Evolutionary conservation across 2,329 filamentous ascomycete species (phyloP), one percentile per base, ranked within the genome.

Genomic region (Drechslera avenae): DNA sequence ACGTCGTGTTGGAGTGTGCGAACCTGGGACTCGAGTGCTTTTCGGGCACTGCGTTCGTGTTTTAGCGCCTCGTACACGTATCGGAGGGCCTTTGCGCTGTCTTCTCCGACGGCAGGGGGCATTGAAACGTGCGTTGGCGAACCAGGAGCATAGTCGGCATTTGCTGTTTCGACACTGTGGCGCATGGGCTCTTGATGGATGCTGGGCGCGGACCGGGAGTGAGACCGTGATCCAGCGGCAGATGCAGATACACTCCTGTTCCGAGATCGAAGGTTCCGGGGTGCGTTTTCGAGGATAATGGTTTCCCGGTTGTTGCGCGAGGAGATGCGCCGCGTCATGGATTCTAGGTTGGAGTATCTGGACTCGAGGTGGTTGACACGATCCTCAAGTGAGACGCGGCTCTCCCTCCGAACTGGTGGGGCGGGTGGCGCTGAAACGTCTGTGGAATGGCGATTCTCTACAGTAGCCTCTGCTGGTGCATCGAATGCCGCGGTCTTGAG

Each of bases 251-350:
- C 61, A 40, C 66, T 71, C 18, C 67, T 52, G 19, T 72, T 66
- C 3, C 72, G 59, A 4, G 67, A 63, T 8, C 68, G 64, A 1
- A 68, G 59, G 12, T 63, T 70, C 36, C 65, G 68, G 4, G 72
- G 71, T 30, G 70, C 66, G 17, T 69, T 71, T 39, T 73, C 70
- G 8, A 75, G 66, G 32, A 75, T 72, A 49, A 75, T 72, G 42
- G 71, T 73, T 52, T 74, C 70, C 4, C 68, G 68, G 36, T 69
- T 69, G 49, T 55, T 71, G 52, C 66, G 67, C 6, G 66, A 64
- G 8, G 68, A 69, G 17, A 74, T 50, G 19, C 67, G 66, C 31
- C 62, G 69, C 7, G 73, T 54, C 1, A 69, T 69, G 2, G 58
- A 55, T 43, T 72, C 69, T 10, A 74, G 61, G 8, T 53, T 57